Base-by-base conservation (phyloP, 2,329 filamentous ascomycete species). In the Epichloe gansuensis region DNA sequence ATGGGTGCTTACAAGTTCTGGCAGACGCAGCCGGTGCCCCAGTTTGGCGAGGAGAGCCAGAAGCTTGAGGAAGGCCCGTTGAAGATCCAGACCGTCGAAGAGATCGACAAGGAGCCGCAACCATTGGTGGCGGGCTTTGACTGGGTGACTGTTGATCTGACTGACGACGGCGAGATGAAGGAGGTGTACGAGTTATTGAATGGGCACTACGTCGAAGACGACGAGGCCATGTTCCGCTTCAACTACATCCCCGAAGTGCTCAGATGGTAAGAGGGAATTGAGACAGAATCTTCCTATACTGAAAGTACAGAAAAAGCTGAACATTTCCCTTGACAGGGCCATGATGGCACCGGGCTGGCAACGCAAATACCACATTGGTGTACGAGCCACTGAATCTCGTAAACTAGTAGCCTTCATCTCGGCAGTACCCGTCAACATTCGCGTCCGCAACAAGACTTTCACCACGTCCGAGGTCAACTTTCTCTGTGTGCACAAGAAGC, bases 1-100 rank as follows among this genome's bases (percentile, higher is more conserved):
- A 95, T 96, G 89, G 90, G 85, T 6, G 88, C 85, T 54, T 96
- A 97, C 77, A 96, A 95, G 71, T 98, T 98, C 74, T 98, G 93
- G 93, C 84, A 89, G 68, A 98, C 93, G 46, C 93, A 98, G 69
- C 93, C 93, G 1, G 93, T 98, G 54, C 87, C 88, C 49, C 85
- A 84, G 63, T 95, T 97, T 64, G 84, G 79, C 62, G 74, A 83
- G 66, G 69, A 75, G 54, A 61, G 63, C 13, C 70, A 75, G 47
- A 72, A 78, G 50, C 70, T 82, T 48, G 75, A 82, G 57, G 91
- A 97, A 62, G 93, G 93, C 0, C 89, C 91, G 0, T 87, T 98
- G 65, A 86, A 85, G 70, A 72, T 83, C 17, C 86, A 91, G 62
- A 85, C 86, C 55, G 78, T 87, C 15, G 88, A 90, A 37, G 77